Conservation (phyloP, 2,329 filamentous ascomycete genomes). For the Ceratocystis cubensis region DNA sequence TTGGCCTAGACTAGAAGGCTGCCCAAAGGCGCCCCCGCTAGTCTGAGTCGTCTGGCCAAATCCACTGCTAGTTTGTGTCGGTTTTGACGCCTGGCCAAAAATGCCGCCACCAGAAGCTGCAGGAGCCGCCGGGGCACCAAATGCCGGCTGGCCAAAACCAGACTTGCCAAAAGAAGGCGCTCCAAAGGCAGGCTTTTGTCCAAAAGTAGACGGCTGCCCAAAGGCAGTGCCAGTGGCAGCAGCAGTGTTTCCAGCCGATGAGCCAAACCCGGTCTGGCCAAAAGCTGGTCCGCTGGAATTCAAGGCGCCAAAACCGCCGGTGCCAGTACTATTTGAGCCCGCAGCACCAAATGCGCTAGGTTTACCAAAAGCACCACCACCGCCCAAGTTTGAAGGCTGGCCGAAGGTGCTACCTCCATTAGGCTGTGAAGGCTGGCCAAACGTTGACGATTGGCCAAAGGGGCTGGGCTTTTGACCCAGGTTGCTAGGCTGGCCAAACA, state of each 20-base stretch:
- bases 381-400: slow-evolving; percentile 20
- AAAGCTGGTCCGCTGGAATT: slow-evolving; percentile 6
- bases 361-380: slow-evolving; percentile 28
- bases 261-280: slow-evolving; percentile 11
- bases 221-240: slow-evolving; percentile 21
- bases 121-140: slow-evolving; percentile 11
- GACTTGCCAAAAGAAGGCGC: slow-evolving; percentile 18
- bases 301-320: slow-evolving; percentile 13
- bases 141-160: slow-evolving; percentile 17
- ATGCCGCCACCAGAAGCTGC: slow-evolving; percentile 13
- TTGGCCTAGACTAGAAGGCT: slow-evolving; percentile 27
- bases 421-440: slow-evolving; percentile 31
- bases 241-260: slow-evolving; percentile 6
- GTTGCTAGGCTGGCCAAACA: slow-evolving; percentile 29
- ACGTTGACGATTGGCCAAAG: slow-evolving; percentile 28
- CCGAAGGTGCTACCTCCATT: slow-evolving; percentile 21
- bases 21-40: slow-evolving; percentile 29
- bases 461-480: slow-evolving; percentile 34
- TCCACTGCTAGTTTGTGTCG: slow-evolving; percentile 26
- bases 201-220: slow-evolving; percentile 25
- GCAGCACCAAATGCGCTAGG: slow-evolving; percentile 16
- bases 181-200: slow-evolving; percentile 31
- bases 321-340: background rate
- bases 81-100: slow-evolving; percentile 32
- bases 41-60: slow-evolving; percentile 32